Evolutionary conservation across 78 protist species (phyloP), one percentile per base, ranked within the genome.

Genomic region (Chrysochromulina tobinii): DNA sequence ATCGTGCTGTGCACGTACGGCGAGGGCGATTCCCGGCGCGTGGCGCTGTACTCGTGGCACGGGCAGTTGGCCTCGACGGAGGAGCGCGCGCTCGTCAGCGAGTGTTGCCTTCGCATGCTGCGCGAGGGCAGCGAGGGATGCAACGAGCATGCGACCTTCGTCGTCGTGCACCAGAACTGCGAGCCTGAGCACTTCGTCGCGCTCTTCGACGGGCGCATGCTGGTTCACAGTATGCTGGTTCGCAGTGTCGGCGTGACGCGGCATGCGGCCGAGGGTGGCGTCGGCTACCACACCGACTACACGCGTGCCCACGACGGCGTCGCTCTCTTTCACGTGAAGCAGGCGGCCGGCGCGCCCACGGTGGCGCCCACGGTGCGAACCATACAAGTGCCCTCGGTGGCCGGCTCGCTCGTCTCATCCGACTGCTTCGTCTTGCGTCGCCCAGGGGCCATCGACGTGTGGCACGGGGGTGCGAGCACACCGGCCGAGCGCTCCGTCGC

Each of bases 11-110:
- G 77, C 94, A 51, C 90, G 53, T 95, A 92, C 88, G 2, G 0
- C 51, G 7, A 14, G 23, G 11, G 83, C 51, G 50, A 58, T 85
- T 1, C 25, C 23, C 89, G 72, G 89, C 4, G 0, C 38, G 6
- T 3, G 12, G 2, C 91, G 48, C 0, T 91, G 84, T 95, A 93
- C 87, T 92, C 81, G 81, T 95, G 95, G 95, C 96, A 93, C 27
- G 72, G 27, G 27, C 15, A 20, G 4, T 8, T 9, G 72, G 27
- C 92, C 25, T 15, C 89, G 20, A 7, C 1, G 8, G 93, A 89
- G 67, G 95, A 95, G 91, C 1, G 25, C 20, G 93, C 91, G 38
- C 38, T 38, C 38, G 38, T 38, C 57, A 91, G 94, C 27, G 67
- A 90, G 2, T 95, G 95, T 1, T 66, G 87, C 50, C 91, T 59